Base-by-base conservation (phyloP, 2,329 filamentous ascomycete species). In the Cladobotryum protrusum region DNA sequence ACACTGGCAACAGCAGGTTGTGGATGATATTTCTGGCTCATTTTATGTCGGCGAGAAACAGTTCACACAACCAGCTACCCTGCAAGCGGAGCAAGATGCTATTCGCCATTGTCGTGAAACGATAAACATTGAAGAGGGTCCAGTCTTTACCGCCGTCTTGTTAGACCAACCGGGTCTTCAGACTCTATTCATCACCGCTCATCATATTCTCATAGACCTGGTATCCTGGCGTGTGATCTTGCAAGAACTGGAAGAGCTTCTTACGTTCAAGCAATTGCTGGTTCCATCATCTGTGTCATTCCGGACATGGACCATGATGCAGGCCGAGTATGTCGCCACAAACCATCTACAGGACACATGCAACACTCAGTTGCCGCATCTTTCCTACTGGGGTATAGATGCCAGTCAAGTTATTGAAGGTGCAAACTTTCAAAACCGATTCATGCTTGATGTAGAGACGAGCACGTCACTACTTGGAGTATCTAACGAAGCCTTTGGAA, bases 221-320 rank as follows among this genome's bases (percentile, higher is more conserved):
- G 69, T 73, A 3, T 69, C 69, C 1, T 74, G 71, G 71, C 59
- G 70, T 7, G 56, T 72, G 3, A 54, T 73, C 1, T 58, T 73
- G 0, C 65, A 68, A 43, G 69, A 74, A 40, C 56, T 74, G 2
- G 70, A 73, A 45, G 64, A 66, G 5, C 51, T 70, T 1, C 58
- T 72, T 9, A 56, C 64, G 20, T 8, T 3, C 11, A 37, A 11
- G 29, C 19, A 49, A 54, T 13, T 8, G 4, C 13, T 15, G 3
- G 40, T 34, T 9, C 32, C 29, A 13, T 19, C 15, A 19, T 19
- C 36, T 6, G 24, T 37, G 15, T 17, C 20, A 13, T 48, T 47
- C n/a, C 20, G 9, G 19, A 14, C 20, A 19, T 42, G 47, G 45
- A 17, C 15, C 5, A 19, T 11, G 7, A 5, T 35, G 18, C 40